These are phyloP conservation scores for Podospora sp. DNA, from an alignment of 495 filamentous ascomycete species.

Conservation along the genomic window DNA sequence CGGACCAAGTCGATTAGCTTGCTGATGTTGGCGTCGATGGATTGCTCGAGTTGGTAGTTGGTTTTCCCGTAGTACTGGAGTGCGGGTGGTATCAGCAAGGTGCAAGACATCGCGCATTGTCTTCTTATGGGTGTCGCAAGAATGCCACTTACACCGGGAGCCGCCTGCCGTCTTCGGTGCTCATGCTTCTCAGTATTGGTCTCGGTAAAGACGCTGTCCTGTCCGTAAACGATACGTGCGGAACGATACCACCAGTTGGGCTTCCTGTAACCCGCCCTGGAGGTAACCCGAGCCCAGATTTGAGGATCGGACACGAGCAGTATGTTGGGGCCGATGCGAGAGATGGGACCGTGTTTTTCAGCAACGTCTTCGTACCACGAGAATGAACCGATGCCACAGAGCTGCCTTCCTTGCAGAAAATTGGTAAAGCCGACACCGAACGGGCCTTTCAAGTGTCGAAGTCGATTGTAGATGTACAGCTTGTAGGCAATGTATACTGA, in stretches of 20 bases:
- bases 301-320: conserved; percentile 33
- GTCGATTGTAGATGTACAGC: conserved; percentile 17
- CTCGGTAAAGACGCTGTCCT: conserved; percentile 41
- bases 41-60: not conserved
- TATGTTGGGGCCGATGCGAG: conserved; percentile 47
- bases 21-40: not conserved
- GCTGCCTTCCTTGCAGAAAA: conserved; percentile 13
- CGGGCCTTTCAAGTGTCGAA: conserved; percentile 23
- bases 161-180: not conserved
- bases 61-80: not conserved
- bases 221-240: conserved; percentile 33
- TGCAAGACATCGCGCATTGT: not conserved
- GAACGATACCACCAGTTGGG: conserved; percentile 35
- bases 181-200: conserved; percentile 37
- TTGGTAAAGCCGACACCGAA: conserved; percentile 18
- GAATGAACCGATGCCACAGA: conserved; percentile 17
- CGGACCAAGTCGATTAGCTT: not conserved
- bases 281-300: conserved; percentile 15
- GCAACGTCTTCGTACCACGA: conserved; percentile 16
- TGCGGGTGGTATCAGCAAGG: not conserved
- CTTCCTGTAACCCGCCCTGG: conserved; percentile 31
- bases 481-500: conserved; percentile 19
- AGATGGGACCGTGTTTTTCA: conserved; percentile 30
- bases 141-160: not conserved
- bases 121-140: not conserved